Evolutionary conservation across 1,284 basidiomycete genomes (phyloP), one percentile per base, ranked within the genome.

Genomic region (Heterobasidion occidentale): DNA sequence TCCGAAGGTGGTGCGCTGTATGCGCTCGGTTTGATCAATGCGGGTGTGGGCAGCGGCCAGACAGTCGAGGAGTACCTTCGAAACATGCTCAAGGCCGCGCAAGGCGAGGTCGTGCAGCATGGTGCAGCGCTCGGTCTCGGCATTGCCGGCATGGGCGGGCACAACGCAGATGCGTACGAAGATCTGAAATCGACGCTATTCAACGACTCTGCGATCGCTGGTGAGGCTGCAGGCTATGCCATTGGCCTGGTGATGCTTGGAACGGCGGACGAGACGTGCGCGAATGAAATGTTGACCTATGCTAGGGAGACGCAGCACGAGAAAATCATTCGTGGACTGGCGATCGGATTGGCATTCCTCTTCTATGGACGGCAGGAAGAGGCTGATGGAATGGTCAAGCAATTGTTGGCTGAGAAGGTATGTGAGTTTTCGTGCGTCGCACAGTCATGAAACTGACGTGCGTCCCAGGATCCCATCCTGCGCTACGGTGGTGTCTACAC

Each of bases 211-310:
- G 95, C 95, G 27, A 86, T 97, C 19, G 92, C 94, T 17, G 94
- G 94, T 17, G 95, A 98, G 72, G 93, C 90, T 5, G 84, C 93
- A 36, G 95, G 95, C 17, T 96, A 92, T 71, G 90, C 92, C 1
- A 97, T 98, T 93, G 95, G 95, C 54, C 77, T 98, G 54, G 83
- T 97, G 67, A 97, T 97, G 94, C 80, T 98, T 14, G 95, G 93
- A 27, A 94, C 92, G 6, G 94, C 84, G 15, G 86, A 84, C 55
- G 76, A 78, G 48, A 86, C 83, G 46, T 84, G 86, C 52, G 83
- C 93, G 20, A 86, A 91, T 27, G 95, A 98, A 73, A 98, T 97
- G 94, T 75, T 97, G 56, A 81, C 87, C 49, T 98, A 98, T 67
- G 93, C 95, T 20, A 82, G 88, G 59, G 95, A 98, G 68, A 98